Evolutionary conservation across 2,329 filamentous ascomycete genomes (phyloP), one percentile per base, ranked within the genome.

Genomic region (Nemania sp.): DNA sequence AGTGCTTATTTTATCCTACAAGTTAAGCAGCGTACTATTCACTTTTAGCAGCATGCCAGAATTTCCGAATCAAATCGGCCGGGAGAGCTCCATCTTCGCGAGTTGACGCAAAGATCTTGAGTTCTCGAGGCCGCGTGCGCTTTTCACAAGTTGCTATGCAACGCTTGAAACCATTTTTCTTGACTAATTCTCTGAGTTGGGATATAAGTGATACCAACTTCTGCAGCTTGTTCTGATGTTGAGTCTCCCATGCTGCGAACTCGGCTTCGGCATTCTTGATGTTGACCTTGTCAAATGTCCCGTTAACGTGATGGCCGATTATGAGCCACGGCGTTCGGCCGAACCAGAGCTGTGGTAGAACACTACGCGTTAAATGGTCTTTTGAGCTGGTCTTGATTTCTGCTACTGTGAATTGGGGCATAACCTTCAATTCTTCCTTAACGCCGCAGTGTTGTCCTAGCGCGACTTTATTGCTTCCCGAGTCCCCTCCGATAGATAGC

Each of bases 271-370:
- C 45, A n/a, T 58, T 32, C 4, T 2, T 24, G n/a, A 58, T 53
- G 0, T 26, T 18, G n/a, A 53, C 22, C 18, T 13, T 32, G 26
- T 53, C 13, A 41, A 64, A 52, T 22, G 24, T 59, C 45, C 47
- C 54, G 15, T 24, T 3, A 1, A 8, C 7, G 15, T 54, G 62
- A 35, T 20, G 7, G 38, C 63, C 73, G 18, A 58, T 43, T 35
- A 72, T 69, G 27, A 75, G 64, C 56, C 64, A 70, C 11, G 67
- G 68, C 3, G 72, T 73, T 29, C 70, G 61, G 38, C 73, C 72
- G 59, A 75, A 74, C 72, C 72, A 75, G 20, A 75, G 66, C 38
- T 75, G 73, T 15, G 73, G 73, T 15, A 64, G 1, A 26, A 20
- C 52, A 24, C 41, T 32, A n/a, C n/a, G n/a, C 7, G 64, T 18